Percentiles rank a stretch among this genome's conserved stretches.
These are phyloP conservation scores for Tylopilus orsonianus DNA, from an alignment of 1,284 basidiomycete species.

Conservation along the genomic window DNA sequence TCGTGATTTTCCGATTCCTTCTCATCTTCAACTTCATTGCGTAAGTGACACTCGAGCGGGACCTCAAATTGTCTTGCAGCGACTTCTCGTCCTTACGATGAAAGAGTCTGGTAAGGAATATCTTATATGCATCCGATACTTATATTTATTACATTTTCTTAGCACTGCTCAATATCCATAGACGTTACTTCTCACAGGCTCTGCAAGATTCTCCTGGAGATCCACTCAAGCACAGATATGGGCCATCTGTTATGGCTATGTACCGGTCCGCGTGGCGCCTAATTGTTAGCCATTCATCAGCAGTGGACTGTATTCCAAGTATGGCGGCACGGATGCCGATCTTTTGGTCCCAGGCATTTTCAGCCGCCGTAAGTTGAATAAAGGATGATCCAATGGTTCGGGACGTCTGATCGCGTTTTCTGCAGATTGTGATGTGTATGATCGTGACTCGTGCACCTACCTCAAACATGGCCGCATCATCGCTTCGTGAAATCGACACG, in stretches of 20 bases:
- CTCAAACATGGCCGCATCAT: slow-evolving; percentile 53
- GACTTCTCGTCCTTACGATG: slow-evolving; percentile 46
- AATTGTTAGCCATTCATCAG: slow-evolving; percentile 46
- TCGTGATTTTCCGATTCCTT: slow-evolving; percentile 55
- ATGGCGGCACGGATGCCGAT: slow-evolving; percentile 47
- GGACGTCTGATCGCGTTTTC: slow-evolving; percentile 3
- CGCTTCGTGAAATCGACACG: slow-evolving; percentile 57
- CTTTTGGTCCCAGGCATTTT: slow-evolving; percentile 61
- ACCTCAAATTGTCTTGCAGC: slow-evolving; percentile 38
- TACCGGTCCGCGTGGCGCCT: slow-evolving; percentile 70
- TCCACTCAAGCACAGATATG: slow-evolving; percentile 58
- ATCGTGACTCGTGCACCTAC: slow-evolving; percentile 57
- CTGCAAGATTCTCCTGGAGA: slow-evolving; percentile 58
- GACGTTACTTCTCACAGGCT: slow-evolving; percentile 65
- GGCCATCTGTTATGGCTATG: slow-evolving; percentile 65
- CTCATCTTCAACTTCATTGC: slow-evolving; percentile 43
- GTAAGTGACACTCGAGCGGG: slow-evolving; percentile 20
- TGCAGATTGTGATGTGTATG: slow-evolving; percentile 68
- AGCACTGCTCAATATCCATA: slow-evolving; percentile 69
- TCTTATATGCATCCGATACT: not conserved
- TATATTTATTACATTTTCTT: slow-evolving; percentile 4
- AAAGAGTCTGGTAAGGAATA: slow-evolving; percentile 59
- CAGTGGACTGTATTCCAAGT: slow-evolving; percentile 41
- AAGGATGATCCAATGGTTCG: not conserved
- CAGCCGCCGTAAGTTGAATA: slow-evolving; percentile 53